Conservation (phyloP, 139 green algal genomes). For the Micractinium conductrix region DNA sequence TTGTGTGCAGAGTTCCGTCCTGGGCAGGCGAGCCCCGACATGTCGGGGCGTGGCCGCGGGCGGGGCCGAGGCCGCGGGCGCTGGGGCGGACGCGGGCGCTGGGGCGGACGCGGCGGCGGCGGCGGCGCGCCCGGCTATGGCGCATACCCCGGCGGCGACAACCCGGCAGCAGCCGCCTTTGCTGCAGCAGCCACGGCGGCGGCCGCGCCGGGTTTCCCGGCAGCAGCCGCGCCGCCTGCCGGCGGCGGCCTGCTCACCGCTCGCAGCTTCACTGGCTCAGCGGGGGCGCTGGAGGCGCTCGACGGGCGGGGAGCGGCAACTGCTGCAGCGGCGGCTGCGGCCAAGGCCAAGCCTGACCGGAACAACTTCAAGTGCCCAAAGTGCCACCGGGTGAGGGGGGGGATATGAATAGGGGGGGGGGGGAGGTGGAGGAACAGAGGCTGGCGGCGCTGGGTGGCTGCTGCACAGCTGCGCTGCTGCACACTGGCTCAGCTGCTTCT, state of each 20-base stretch:
- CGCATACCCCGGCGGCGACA: not conserved
- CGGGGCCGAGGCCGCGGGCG: conserved; percentile 30
- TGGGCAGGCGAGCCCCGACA: not conserved
- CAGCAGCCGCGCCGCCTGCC: not conserved
- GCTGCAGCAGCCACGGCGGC: conserved; percentile 4
- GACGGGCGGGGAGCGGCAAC: conserved; percentile 3
- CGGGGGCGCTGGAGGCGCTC: not conserved
- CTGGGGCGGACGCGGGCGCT: conserved; percentile 24
- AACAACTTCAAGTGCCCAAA: conserved; percentile 69
- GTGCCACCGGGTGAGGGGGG: conserved; percentile 59
- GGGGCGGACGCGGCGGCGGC: conserved; percentile 16
- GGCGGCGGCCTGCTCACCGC: not conserved
- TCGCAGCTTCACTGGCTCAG: conserved; percentile 10
- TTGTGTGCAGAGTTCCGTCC: conserved; percentile 15
- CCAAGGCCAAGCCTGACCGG: conserved; percentile 28
- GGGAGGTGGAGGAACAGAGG: no score
- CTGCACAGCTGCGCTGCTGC: no score
- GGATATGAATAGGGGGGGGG: no score
- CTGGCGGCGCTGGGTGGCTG: no score
- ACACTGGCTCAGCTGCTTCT: no score
- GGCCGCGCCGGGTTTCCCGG: not conserved
- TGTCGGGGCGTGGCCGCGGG: no score
- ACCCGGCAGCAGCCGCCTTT: conserved; percentile 12
- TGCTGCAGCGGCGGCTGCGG: not conserved
- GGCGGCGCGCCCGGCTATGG: not conserved